Base-by-base conservation (phyloP, 306 rosid species). In the Vigna radiata region DNA sequence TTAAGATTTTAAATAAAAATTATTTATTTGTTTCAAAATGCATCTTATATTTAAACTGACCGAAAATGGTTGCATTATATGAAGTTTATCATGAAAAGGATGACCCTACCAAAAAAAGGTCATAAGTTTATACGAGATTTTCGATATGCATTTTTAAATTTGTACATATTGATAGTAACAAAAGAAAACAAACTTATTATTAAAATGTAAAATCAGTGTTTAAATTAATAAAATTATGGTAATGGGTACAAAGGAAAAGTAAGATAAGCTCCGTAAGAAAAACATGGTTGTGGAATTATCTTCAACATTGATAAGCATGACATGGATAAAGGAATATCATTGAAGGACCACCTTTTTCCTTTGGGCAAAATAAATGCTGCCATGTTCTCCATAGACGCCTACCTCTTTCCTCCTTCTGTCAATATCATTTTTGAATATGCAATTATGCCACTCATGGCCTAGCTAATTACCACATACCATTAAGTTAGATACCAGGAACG, bases 281-380 rank as follows among this genome's bases (percentile, higher is more conserved):
- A 27, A 29, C 12, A 15, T 29, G 37, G 44, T 43, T 10, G 4
- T 10, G 14, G 14, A 43, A 2, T 43, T 43, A 10, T 43, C 11
- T 39, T 39, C 44, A 39, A 39, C 10, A 8, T 39, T 7, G 11
- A 8, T 39, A 39, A 39, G 44, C 47, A 43, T 43, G 47, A 39
- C 41, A 31, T 52, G 60, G 18, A 3, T 7, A 44, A 33, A 23
- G 8, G n/a, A 33, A 41, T 54, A 44, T 18, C 9, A 41, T 31
- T 5, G 21, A 15, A 19, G 70, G 82, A 78, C 36, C 78, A 73
- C 37, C 33, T 46, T 31, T 59, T 59, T 33, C 37, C 33, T 29
- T 18, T 23, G 21, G 33, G 11, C 4, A 16, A 61, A 75, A 73
- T 72, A 72, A 54, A 72, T 15, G 66, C 39, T 72, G 39, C 47